Evolutionary conservation across 116 monocot species (phyloP), one percentile per base, ranked within the genome.

Genomic region (Zostera marina): DNA sequence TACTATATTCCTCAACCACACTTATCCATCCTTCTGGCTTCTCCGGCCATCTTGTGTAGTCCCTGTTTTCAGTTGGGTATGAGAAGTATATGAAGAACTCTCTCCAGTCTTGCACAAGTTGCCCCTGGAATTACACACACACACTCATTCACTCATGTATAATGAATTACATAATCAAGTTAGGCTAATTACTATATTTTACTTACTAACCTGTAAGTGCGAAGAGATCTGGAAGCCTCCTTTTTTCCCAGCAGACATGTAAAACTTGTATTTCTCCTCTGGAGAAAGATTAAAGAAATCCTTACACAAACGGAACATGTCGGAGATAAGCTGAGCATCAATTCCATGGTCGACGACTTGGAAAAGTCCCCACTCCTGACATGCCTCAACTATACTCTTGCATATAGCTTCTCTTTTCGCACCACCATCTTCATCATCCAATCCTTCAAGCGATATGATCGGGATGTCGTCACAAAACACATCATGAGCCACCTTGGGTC

Each of bases 281-380:
- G 74, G 67, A 56, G 76, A 59, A 51, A 81, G 63, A 11, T 61
- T 45, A 65, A 85, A 85, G 78, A 85, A 85, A 54, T 71, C 85
- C 58, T 59, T 60, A 0, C 81, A 72, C 1, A 85, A 73, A 13
- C 61, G 32, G 19, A 58, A 58, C 85, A 85, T 85, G 17, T 78
- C 75, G 5, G 51, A 51, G 11, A 81, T 46, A 17, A 85, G 64
- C 8, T 13, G 70, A 0, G 44, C 48, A 22, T 81, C 78, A 3
- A 81, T 55, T 9, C 78, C 75, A 48, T 85, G 85, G 44, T 85
- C 81, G 0, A 81, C 71, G 13, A 85, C 75, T 65, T 85, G 85
- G 67, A 85, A 85, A n/a, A 85, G 54, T 7, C 85, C 85, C 85
- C 85, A 85, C 14, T 73, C 75, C 67, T 85, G 81, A 56, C 81